Conservation (phyloP, 768 basidiomycete genomes). For the Austroboletus festivus region DNA sequence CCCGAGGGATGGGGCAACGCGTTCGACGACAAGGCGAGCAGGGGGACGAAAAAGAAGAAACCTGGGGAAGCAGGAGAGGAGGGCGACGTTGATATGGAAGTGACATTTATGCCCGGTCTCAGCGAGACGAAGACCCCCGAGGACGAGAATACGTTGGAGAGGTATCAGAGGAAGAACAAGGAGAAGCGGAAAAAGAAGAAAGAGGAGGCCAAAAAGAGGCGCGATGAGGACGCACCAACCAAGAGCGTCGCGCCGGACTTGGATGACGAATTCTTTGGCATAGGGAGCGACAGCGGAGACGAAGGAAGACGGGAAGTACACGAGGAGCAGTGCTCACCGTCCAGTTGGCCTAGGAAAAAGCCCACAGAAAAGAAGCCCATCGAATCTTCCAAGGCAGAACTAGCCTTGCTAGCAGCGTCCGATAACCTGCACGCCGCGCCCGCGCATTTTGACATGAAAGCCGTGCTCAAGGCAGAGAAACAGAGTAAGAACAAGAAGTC, state of each 20-base stretch:
- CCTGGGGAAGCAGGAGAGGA: conserved; percentile 24
- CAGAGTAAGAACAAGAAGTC: conserved; percentile 42
- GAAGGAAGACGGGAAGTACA: no score
- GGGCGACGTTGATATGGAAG: conserved; percentile 80
- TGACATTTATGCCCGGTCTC: conserved; percentile 90
- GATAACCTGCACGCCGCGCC: conserved; percentile 53
- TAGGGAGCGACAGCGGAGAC: conserved; percentile 25
- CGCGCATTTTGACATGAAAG: conserved; percentile 87
- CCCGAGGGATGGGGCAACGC: conserved; percentile 82
- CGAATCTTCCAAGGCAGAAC: conserved; percentile 47
- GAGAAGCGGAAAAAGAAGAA: conserved; percentile 86
- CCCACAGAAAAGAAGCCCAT: conserved; percentile 19
- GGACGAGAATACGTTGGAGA: conserved; percentile 87
- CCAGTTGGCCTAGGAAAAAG: conserved; percentile 22
- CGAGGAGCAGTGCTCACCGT: conserved; percentile 14
- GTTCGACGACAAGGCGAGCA: conserved; percentile 22
- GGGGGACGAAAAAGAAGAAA: neutral
- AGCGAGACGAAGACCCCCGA: conserved; percentile 48
- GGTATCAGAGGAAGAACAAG: conserved; percentile 84
- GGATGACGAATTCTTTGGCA: conserved; percentile 76
- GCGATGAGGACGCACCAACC: conserved; percentile 18
- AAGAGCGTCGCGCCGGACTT: conserved; percentile 6
- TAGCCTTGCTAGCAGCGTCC: conserved; percentile 58
- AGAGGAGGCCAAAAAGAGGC: conserved; percentile 52
- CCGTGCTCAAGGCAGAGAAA: conserved; percentile 86